These are phyloP conservation scores for Neocucurbitaria cava DNA, from an alignment of 2,329 filamentous ascomycete species.

Conservation along the genomic window DNA sequence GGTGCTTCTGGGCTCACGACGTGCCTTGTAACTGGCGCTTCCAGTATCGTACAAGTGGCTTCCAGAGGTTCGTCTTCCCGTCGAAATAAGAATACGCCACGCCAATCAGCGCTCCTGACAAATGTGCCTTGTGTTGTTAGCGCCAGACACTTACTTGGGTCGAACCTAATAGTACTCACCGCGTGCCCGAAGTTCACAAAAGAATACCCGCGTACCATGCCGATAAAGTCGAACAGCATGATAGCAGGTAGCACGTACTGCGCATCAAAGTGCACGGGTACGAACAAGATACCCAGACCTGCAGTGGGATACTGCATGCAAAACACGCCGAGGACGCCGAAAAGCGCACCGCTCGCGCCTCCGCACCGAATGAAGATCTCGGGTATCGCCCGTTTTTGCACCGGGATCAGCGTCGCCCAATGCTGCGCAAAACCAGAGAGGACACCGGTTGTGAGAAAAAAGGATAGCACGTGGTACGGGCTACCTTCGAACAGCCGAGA, in stretches of 20 bases:
- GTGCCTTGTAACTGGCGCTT: conserved; percentile 26
- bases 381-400: conserved; percentile 22
- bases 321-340: conserved; percentile 38
- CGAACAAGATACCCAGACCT: conserved; percentile 40
- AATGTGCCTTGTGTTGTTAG: conserved; percentile 41
- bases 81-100: conserved; percentile 43
- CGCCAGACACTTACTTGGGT: neutral
- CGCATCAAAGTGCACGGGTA: conserved; percentile 40
- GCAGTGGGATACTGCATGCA: conserved; percentile 42
- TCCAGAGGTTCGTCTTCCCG: conserved; percentile 42
- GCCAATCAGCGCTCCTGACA: conserved; percentile 38
- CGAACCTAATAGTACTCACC: conserved; percentile 26
- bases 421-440: conserved; percentile 42
- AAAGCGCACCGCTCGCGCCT: conserved; percentile 45
- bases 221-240: conserved; percentile 44
- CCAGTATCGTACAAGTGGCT: conserved; percentile 41
- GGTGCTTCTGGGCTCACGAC: neutral
- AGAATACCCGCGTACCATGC: conserved; percentile 37
- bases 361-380: conserved; percentile 36
- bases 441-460: conserved; percentile 40
- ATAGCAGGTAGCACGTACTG: conserved; percentile 38
- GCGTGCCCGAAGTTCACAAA: conserved; percentile 43
- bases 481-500: conserved; percentile 40
- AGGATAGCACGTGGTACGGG: conserved; percentile 36
- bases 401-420: conserved; percentile 32